phyloP scores from a whole-genome alignment of 331 rosid species.

The Pyracantha coccinea region DNA sequence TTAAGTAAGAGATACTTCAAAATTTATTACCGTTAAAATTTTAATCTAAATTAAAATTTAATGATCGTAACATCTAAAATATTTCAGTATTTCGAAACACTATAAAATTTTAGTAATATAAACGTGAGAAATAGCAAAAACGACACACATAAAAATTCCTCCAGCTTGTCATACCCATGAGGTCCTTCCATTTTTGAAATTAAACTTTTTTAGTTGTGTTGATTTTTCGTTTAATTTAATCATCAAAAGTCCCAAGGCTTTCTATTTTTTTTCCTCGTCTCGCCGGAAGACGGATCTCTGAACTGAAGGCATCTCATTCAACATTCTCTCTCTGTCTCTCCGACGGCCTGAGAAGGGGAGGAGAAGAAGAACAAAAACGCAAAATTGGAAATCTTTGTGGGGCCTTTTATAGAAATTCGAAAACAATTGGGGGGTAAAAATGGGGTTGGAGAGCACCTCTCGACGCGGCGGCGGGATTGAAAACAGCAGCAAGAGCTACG shows the following conservation, averaged over 20 bases:
- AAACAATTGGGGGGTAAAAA: conserved; percentile 18
- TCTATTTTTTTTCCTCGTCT: background rate
- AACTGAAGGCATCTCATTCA: background rate
- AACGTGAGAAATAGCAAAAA: background rate
- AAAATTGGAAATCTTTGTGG: background rate
- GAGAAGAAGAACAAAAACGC: background rate
- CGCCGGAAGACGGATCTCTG: conserved; percentile 34
- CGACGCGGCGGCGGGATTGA: conserved; percentile 17
- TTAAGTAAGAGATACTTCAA: too few species aligned
- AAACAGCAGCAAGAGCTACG: conserved; percentile 8
- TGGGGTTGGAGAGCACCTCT: conserved; percentile 51
- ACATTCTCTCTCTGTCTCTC: background rate
- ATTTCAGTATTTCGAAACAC: too few species aligned
- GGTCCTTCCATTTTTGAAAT: background rate
- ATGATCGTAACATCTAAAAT: too few species aligned
- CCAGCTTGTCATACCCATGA: background rate
- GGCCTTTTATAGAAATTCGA: conserved; percentile 17
- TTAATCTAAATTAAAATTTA: too few species aligned
- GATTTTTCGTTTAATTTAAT: background rate
- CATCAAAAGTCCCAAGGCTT: conserved; percentile 5
- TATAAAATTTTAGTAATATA: too few species aligned
- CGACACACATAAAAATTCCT: background rate
- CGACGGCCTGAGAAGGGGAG: conserved; percentile 19
- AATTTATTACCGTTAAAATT: background rate
- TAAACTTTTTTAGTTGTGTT: background rate